Evolutionary conservation across 768 basidiomycete genomes (phyloP).

Genomic region (Collybia sordida): DNA sequence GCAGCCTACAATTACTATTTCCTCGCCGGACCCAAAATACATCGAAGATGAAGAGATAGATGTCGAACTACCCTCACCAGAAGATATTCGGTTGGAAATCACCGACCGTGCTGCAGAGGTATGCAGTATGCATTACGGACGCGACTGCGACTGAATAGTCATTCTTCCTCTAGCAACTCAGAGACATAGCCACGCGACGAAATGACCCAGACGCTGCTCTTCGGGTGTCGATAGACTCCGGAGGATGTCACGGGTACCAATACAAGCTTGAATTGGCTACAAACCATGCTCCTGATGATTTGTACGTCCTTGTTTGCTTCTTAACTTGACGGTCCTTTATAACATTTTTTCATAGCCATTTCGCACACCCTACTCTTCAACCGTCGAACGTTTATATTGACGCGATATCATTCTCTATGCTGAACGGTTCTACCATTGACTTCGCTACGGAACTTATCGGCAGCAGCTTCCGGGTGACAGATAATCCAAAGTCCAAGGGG

Average conservation of each 20-base stretch:
- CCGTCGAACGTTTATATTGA: slow-evolving; percentile 84
- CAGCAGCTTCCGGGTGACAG: slow-evolving; percentile 77
- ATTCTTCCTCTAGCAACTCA: slow-evolving; percentile 64
- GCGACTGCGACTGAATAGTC: not conserved
- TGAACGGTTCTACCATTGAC: slow-evolving; percentile 89
- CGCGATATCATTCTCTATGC: slow-evolving; percentile 75
- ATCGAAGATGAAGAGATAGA: slow-evolving; percentile 65
- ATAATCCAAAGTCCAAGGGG: slow-evolving; percentile 91
- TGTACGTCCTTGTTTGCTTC: slow-evolving; percentile 51
- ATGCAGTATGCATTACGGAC: slow-evolving; percentile 11
- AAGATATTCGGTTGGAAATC: slow-evolving; percentile 55
- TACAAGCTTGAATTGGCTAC: slow-evolving; percentile 87
- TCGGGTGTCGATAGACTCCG: slow-evolving; percentile 85
- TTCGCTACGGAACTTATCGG: slow-evolving; percentile 95
- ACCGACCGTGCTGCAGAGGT: slow-evolving; percentile 81
- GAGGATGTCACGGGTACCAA: slow-evolving; percentile 97
- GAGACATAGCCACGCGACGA: slow-evolving; percentile 63
- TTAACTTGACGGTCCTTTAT: slow-evolving; percentile 1
- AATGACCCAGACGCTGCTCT: slow-evolving; percentile 66
- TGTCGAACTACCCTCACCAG: slow-evolving; percentile 52
- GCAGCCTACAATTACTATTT: slow-evolving; percentile 47
- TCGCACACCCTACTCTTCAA: slow-evolving; percentile 67
- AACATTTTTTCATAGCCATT: slow-evolving; percentile 45
- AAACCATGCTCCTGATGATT: slow-evolving; percentile 69
- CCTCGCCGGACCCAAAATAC: slow-evolving; percentile 50